Percentiles rank a stretch among this genome's conserved stretches.
Conservation (phyloP, 169 alveolate species). For the Theileria sp. region DNA sequence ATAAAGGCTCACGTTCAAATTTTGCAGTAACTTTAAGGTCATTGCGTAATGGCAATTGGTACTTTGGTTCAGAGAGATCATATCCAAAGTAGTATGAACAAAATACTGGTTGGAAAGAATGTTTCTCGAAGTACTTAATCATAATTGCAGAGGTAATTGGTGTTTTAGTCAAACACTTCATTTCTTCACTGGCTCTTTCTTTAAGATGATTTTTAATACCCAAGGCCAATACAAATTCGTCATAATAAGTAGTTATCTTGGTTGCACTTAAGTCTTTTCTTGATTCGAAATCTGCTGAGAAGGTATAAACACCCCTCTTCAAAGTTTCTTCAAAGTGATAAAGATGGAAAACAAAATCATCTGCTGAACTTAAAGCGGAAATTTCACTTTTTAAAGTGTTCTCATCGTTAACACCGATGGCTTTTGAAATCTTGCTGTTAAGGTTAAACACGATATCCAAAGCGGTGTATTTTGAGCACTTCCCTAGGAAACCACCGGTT, state of each 20-base stretch:
- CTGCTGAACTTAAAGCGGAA: background rate
- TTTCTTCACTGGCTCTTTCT: background rate
- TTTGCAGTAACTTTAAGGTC: background rate
- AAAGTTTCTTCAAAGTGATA: background rate
- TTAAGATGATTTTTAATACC: background rate
- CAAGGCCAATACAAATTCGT: constrained; percentile 9
- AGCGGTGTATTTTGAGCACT: background rate
- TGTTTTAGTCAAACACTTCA: background rate
- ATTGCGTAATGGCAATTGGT: background rate
- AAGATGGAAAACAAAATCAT: background rate
- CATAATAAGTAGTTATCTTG: background rate
- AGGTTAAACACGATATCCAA: background rate
- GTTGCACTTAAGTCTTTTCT: background rate
- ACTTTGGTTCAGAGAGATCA: background rate
- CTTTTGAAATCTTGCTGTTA: background rate
- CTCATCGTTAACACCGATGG: background rate
- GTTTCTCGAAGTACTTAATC: background rate
- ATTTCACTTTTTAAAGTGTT: background rate
- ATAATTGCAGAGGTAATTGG: background rate
- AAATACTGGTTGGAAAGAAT: background rate
- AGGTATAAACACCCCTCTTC: background rate
- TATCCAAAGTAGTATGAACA: background rate
- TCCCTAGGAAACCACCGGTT: background rate
- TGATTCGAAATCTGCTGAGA: background rate
- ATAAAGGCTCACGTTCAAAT: background rate